Base-by-base conservation (phyloP, 2,329 filamentous ascomycete species). In the Stemphylium vesicarium region DNA sequence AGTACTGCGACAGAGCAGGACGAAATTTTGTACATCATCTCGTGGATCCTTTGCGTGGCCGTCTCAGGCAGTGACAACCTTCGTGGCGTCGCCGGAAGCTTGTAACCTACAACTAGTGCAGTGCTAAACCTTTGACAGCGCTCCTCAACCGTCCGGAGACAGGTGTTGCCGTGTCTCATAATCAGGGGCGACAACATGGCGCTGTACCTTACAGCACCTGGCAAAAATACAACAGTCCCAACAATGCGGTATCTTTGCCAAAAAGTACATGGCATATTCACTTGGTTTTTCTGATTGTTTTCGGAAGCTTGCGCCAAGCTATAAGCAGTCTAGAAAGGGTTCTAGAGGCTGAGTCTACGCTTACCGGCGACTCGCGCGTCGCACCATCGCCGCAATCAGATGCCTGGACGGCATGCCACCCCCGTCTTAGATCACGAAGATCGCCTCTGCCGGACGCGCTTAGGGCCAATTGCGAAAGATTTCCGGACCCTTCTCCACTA, bases 331-430 rank as follows among this genome's bases (percentile, higher is more conserved):
- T 20, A 13, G 9, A 12, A 31, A 42, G 5, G 37, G 13, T 1
- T 31, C 10, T 9, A 16, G 15, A 18, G 13, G 15, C 22, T 12
- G 29, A 31, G 20, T 7, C 32, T 15, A 31, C 13, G 24, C 26
- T 24, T 26, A 35, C 36, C 32, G 50, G 31, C 18, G 32, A 37
- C 46, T 37, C 32, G 40, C 26, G 47, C 16, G 52, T 55, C 52
- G 52, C 52, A 55, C 52, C 46, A 55, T 44, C 35, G 39, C 26
- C 12, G 35, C 33, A 20, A 39, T 26, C 33, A 20, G 15, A 18
- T 24, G 15, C 46, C 24, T 24, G 20, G 4, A 42, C 10, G 6
- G 33, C 48, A 45, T 36, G 33, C 51, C 15, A 54, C 16, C 51
- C 51, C 31, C n/a, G 48, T 24, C 16, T 24, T 32, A 7, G 48